Conservation (phyloP, 371 early-diverging fungal genomes). For the Scutellospora calospora region DNA sequence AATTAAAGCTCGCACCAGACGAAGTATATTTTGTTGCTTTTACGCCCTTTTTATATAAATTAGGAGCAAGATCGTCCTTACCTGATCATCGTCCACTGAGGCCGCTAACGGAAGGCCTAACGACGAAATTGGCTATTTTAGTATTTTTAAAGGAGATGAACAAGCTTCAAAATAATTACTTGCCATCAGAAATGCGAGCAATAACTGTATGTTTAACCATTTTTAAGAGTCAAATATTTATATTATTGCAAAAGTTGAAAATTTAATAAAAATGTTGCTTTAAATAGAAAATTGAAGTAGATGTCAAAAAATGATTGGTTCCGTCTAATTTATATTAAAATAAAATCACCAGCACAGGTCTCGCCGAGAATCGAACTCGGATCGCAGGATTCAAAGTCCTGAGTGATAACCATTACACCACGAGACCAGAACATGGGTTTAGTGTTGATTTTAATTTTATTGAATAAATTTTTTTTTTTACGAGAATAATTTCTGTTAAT, state of each 20-base stretch:
- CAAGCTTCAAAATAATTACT: no score
- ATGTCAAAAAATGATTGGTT: neutral
- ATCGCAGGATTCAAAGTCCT: slow-evolving; percentile 47
- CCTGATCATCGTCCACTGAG: slow-evolving; percentile 97
- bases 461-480: no score
- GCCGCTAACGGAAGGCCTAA: slow-evolving; percentile 91
- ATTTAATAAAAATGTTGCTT: no score
- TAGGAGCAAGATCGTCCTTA: slow-evolving; percentile 44
- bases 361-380: slow-evolving; percentile 46
- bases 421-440: slow-evolving; percentile 19
- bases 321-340: no score
- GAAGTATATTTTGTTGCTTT: neutral
- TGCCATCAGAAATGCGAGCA: slow-evolving; percentile 90
- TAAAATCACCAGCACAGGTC: slow-evolving; percentile 20
- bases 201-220: slow-evolving; percentile 97
- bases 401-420: slow-evolving; percentile 46
- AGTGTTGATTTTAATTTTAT: neutral
- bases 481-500: no score
- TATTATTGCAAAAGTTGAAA: no score
- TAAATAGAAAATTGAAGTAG: no score
- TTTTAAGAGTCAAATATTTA: neutral
- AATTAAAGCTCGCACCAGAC: neutral
- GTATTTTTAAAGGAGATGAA: neutral
- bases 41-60: neutral
- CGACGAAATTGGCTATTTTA: neutral